Base-by-base conservation (phyloP, 2,329 filamentous ascomycete species). In the Claviceps africana region DNA sequence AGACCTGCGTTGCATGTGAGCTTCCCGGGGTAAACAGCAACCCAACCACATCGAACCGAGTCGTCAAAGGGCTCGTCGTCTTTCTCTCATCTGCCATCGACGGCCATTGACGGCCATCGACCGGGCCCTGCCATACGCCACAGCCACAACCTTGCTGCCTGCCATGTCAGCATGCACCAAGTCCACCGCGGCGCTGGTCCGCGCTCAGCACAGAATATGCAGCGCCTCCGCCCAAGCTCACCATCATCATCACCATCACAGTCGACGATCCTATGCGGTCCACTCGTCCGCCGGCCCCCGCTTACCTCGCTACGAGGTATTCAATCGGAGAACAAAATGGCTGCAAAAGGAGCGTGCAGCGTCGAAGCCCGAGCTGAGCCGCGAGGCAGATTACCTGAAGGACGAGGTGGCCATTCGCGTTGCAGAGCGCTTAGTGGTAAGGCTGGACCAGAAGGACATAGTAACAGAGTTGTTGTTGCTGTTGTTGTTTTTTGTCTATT, bases 271-370 rank as follows among this genome's bases (percentile, higher is more conserved):
- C 53, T 95, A 93, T 69, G 90, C 91, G 50, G 79, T 87, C 54
- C 85, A 89, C 68, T 77, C 86, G 21, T 76, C 87, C 2, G 86
- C 88, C 55, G 80, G 81, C 42, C 86, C 89, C 28, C 81, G 83
- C 39, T 81, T 94, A 42, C 86, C 89, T 28, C 81, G 83, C 39
- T 81, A 94, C 59, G 85, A 96, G 59, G 86, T 98, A 66, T 98
- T 98, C 79, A 94, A 95, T 69, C 80, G 83, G 56, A 79, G 79
- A 59, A 81, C 83, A 22, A 98, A 98, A 75, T 90, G 86, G 75
- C 72, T 93, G 48, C 93, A 98, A 66, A 94, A 88, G 67, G 89
- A 97, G 67, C 81, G 91, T 56, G 86, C 89, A 1, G 90, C 87
- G 0, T 65, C 74, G 46, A 74, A 91, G 63, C 72, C 78, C 10